Evolutionary conservation across 202 grass and related monocot genomes (phyloP).

Genomic region (Cymbopogon flexuosus): DNA sequence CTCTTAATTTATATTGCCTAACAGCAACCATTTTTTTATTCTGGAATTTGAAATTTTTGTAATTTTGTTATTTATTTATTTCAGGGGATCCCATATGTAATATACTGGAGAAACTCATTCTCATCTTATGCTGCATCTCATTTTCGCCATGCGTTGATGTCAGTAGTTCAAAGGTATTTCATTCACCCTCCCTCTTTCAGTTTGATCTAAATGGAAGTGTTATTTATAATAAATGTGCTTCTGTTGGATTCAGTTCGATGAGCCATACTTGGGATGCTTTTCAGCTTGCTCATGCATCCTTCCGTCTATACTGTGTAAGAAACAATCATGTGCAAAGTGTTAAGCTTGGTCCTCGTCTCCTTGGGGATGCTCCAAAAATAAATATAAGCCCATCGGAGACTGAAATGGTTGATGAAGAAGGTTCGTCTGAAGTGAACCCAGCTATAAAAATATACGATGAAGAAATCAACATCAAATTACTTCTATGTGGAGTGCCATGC

Average conservation of each 20-base stretch:
- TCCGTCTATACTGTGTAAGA: constrained; percentile 71
- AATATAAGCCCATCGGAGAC: constrained; percentile 57
- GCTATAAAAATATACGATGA: constrained; percentile 89
- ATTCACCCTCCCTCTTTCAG: neutral
- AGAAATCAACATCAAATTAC: constrained; percentile 69
- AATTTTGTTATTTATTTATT: constrained; percentile 15
- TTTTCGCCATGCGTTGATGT: constrained; percentile 83
- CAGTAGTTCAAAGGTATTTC: constrained; percentile 90
- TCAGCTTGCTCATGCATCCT: constrained; percentile 95
- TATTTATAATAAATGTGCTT: constrained; percentile 23
- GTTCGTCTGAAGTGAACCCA: constrained; percentile 48
- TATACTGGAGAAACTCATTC: constrained; percentile 97
- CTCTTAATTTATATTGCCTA: neutral
- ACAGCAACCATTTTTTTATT: constrained; percentile 11
- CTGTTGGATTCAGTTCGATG: constrained; percentile 64
- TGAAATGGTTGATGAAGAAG: constrained; percentile 49
- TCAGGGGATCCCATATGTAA: constrained; percentile 93
- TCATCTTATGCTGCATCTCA: constrained; percentile 86
- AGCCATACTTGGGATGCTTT: constrained; percentile 99
- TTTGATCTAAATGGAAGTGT: constrained; percentile 1
- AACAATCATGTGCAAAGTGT: constrained; percentile 75
- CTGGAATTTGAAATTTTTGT: constrained; percentile 8
- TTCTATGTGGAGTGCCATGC: constrained; percentile 79
- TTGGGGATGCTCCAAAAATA: constrained; percentile 92
- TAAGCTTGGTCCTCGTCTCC: constrained; percentile 76